Conservation (phyloP, 768 basidiomycete species). For the Austroboletus festivus region DNA sequence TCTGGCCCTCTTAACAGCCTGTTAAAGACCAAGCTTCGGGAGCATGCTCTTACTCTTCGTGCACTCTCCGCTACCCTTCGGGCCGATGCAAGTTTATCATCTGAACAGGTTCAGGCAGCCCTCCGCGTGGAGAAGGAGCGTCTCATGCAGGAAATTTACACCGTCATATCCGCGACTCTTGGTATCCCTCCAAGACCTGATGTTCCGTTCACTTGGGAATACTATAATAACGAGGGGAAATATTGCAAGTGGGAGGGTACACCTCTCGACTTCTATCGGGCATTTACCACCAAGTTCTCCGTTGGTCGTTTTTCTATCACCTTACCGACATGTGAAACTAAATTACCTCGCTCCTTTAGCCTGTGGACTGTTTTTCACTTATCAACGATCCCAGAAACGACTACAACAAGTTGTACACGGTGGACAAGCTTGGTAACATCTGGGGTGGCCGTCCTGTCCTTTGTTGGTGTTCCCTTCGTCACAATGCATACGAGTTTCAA, state of each 20-base stretch:
- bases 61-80: slow-evolving; percentile 53
- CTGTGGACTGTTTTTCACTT: slow-evolving; percentile 80
- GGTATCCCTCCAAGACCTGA: slow-evolving; percentile 80
- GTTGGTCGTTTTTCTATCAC: slow-evolving; percentile 35
- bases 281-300: slow-evolving; percentile 55
- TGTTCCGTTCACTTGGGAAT: slow-evolving; percentile 82
- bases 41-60: slow-evolving; percentile 84
- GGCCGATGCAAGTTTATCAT: slow-evolving; percentile 40
- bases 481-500: not conserved
- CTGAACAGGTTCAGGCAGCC: slow-evolving; percentile 45
- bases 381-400: slow-evolving; percentile 93
- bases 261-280: slow-evolving; percentile 73
- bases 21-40: slow-evolving; percentile 87
- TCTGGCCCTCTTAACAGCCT: slow-evolving; percentile 72
- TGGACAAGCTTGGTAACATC: slow-evolving; percentile 89
- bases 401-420: slow-evolving; percentile 82
- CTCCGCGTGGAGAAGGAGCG: slow-evolving; percentile 83
- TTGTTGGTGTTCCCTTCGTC: slow-evolving; percentile 47
- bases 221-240: slow-evolving; percentile 78
- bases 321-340: not conserved
- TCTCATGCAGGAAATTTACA: slow-evolving; percentile 81
- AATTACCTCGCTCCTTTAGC: slow-evolving; percentile 34
- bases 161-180: slow-evolving; percentile 78
- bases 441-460: slow-evolving; percentile 83
- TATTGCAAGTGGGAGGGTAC: slow-evolving; percentile 74